Base-by-base conservation (phyloP, 495 filamentous ascomycete species). In the Xylaria intraflava region DNA sequence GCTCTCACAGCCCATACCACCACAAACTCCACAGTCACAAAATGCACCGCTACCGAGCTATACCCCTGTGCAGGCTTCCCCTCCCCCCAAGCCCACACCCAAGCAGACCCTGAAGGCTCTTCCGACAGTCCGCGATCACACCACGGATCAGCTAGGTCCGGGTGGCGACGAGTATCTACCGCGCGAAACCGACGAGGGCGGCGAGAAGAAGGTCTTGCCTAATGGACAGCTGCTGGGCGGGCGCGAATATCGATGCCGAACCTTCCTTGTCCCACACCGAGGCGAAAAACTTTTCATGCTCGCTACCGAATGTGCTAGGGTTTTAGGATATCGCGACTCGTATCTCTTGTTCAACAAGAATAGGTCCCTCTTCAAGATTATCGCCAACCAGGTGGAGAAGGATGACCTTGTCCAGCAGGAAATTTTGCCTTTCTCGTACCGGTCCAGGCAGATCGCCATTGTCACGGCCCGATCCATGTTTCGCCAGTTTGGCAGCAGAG, bases 311-410 rank as follows among this genome's bases (percentile, higher is more conserved):
- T 99, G 94, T 67, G 93, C 94, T 9, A 80, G 93, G 46, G 92
- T 96, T 6, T 75, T 99, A 23, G 89, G 89, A 23, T 99, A 99
- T 66, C 83, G 93, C 51, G 93, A 99, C 67, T 99, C 94, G 14
- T 99, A 99, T 68, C 72, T 99, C 42, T 75, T 99, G 12, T 99
- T 99, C 76, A 99, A 99, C 79, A 99, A 99, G 72, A 99, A 99
- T 62, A 76, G 91, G 53, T 97, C 94, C 1, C 77, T 99, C 17
- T 92, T 83, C 78, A 99, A 97, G 74, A 99, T 99, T 62, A 99
- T 99, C 60, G 93, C 94, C 23, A 91, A 84, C 16, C 93, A 99
- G 70, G 72, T 84, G 5, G 93, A 99, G 69, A 99, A 97, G 73
- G 93, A 97, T 62, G 90, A 97, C 66, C 73, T 99, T 6, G 96